Base-by-base conservation (phyloP, 78 protist species). In the Polysphondylium violaceum region DNA sequence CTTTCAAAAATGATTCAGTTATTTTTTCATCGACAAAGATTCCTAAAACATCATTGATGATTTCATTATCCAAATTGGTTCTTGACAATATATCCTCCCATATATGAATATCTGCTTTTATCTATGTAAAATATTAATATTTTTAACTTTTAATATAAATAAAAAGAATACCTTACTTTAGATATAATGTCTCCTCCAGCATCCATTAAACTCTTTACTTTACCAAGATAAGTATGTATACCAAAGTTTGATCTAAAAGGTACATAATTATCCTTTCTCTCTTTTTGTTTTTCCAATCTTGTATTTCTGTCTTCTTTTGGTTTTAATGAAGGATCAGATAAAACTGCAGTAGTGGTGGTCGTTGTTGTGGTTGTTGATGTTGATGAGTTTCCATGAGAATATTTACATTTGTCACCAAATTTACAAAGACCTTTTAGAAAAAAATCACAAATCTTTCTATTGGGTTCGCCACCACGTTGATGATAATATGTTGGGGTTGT, bases 61-160 rank as follows among this genome's bases (percentile, higher is more conserved):
- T 44, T 23, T 17, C 7, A 0, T 19, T 7, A 36, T 43, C 56
- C 29, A 83, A 31, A 31, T 21, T 4, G 1, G 23, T 3, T 53
- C 91, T 50, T 3, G 27, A 0, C 11, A 83, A 3, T 17, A 83
- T 83, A 43, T 83, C 91, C 27, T 71, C n/a, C n/a, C n/a, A n/a
- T n/a, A n/a, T n/a, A n/a, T n/a, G n/a, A n/a, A n/a, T n/a, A n/a
- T n/a, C n/a, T n/a, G n/a, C n/a, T n/a, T n/a, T n/a, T n/a, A n/a
- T n/a, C n/a, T n/a, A n/a, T n/a, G n/a, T n/a, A n/a, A n/a, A n/a
- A n/a, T n/a, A n/a, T n/a, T n/a, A n/a, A n/a, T n/a, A n/a, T n/a
- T n/a, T n/a, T n/a, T n/a, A n/a, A n/a, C n/a, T n/a, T n/a, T n/a
- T n/a, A n/a, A n/a, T n/a, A n/a, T n/a, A n/a, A n/a, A n/a, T n/a